Percentiles rank a stretch among this genome's conserved stretches.
Conservation (phyloP, 2,329 filamentous ascomycete species). For the Knoxdaviesia capensis region DNA sequence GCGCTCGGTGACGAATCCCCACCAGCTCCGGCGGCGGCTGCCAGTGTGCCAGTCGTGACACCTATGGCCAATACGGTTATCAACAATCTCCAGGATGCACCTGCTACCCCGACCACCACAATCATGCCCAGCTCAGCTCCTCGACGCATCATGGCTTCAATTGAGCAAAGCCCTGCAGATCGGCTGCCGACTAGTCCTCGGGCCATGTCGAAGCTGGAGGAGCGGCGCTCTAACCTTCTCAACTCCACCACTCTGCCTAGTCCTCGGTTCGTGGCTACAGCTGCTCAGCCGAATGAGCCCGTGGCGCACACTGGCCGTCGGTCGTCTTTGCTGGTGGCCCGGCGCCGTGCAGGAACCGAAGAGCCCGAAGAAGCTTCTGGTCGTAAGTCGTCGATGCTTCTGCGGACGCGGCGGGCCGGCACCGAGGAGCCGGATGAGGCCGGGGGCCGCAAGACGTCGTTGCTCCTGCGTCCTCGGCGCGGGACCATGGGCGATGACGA, state of each 20-base stretch:
- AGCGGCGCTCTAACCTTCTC: constrained; percentile 27
- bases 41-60: neutral
- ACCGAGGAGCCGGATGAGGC: constrained; percentile 29
- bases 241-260: constrained; percentile 22
- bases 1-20: constrained; percentile 47
- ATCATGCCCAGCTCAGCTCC: constrained; percentile 11
- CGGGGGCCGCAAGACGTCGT: constrained; percentile 23
- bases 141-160: constrained; percentile 19
- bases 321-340: constrained; percentile 28
- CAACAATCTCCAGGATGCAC: constrained; percentile 7
- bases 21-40: constrained; percentile 4
- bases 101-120: constrained; percentile 23
- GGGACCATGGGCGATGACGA: constrained; percentile 26
- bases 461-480: constrained; percentile 26
- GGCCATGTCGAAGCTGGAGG: constrained; percentile 29
- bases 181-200: constrained; percentile 22
- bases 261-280: constrained; percentile 18
- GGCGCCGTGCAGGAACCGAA: constrained; percentile 26
- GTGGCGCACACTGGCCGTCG: constrained; percentile 17
- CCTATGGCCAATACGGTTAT: constrained; percentile 1
- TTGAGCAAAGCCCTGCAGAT: constrained; percentile 18
- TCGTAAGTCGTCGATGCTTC: constrained; percentile 17
- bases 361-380: constrained; percentile 24
- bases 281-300: constrained; percentile 1
- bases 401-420: constrained; percentile 17